phyloP scores from a whole-genome alignment of 805 yeast genomes.

The Pichia sporocuriosa region DNA sequence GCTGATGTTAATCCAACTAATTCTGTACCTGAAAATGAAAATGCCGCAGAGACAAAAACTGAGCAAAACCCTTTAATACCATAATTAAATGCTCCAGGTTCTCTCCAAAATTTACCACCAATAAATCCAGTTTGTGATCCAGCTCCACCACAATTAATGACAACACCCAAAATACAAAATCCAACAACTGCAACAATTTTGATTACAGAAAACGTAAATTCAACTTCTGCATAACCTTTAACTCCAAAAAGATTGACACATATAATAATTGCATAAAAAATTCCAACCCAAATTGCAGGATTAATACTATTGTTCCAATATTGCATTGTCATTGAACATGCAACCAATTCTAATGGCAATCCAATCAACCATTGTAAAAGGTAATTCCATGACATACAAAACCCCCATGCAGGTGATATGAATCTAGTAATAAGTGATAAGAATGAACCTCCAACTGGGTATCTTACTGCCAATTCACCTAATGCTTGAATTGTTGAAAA shows the following conservation, averaged over 20 bases:
- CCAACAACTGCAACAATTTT: slow-evolving; percentile 51
- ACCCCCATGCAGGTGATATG: slow-evolving; percentile 49
- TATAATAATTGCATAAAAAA: slow-evolving; percentile 42
- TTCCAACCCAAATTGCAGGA: slow-evolving; percentile 46
- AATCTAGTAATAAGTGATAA: slow-evolving; percentile 50
- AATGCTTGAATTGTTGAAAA: slow-evolving; percentile 53
- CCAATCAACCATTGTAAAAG: slow-evolving; percentile 44
- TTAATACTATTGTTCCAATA: slow-evolving; percentile 39
- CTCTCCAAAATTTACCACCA: slow-evolving; percentile 51
- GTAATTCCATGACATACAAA: slow-evolving; percentile 52
- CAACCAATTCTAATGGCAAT: slow-evolving; percentile 44
- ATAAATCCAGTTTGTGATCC: slow-evolving; percentile 46
- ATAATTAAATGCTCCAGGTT: slow-evolving; percentile 46
- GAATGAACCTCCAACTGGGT: slow-evolving; percentile 52
- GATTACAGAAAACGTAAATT: slow-evolving; percentile 43
- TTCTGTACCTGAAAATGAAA: slow-evolving; percentile 60
- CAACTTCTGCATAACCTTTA: slow-evolving; percentile 59
- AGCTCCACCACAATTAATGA: slow-evolving; percentile 54
- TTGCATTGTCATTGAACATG: slow-evolving; percentile 41
- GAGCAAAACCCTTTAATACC: slow-evolving; percentile 54
- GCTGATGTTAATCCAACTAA: slow-evolving; percentile 55
- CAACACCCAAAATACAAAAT: slow-evolving; percentile 45
- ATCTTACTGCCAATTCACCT: slow-evolving; percentile 53
- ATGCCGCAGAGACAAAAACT: slow-evolving; percentile 50
- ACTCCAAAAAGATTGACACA: slow-evolving; percentile 50